phyloP scores from a whole-genome alignment of 495 filamentous ascomycete species.

The Penicillium crystallinum region DNA sequence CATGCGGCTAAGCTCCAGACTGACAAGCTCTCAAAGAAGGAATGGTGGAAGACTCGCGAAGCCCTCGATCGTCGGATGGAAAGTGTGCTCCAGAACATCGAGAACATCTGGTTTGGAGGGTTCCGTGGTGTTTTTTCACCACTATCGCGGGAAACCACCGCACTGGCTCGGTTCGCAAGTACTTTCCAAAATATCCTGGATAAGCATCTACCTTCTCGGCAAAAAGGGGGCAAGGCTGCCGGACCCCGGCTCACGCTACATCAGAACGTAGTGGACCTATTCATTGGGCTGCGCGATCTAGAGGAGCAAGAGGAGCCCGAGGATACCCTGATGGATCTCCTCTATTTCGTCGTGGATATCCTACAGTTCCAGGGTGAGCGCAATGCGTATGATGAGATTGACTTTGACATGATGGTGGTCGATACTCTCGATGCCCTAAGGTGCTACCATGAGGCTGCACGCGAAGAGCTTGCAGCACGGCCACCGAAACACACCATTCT shows the following conservation, averaged over 20 bases:
- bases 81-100: slow-evolving; percentile 76
- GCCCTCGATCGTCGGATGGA: slow-evolving; percentile 70
- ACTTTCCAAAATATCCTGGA: slow-evolving; percentile 78
- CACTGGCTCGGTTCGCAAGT: slow-evolving; percentile 66
- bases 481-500: slow-evolving; percentile 81
- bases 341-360: slow-evolving; percentile 95
- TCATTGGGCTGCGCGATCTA: slow-evolving; percentile 76
- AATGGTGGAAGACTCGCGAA: slow-evolving; percentile 87
- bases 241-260: slow-evolving; percentile 59
- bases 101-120: slow-evolving; percentile 90
- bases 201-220: slow-evolving; percentile 85
- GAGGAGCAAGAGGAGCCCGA: slow-evolving; percentile 67
- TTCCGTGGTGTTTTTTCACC: slow-evolving; percentile 88
- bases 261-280: slow-evolving; percentile 74
- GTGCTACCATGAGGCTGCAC: slow-evolving; percentile 62
- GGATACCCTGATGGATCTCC: slow-evolving; percentile 78
- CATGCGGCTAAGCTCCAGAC: slow-evolving; percentile 63
- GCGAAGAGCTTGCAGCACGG: slow-evolving; percentile 45
- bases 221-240: slow-evolving; percentile 49
- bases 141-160: slow-evolving; percentile 50
- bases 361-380: slow-evolving; percentile 93
- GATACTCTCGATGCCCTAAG: slow-evolving; percentile 77
- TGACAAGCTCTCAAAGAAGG: slow-evolving; percentile 57
- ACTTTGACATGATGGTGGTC: slow-evolving; percentile 85
- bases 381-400: slow-evolving; percentile 96